These are phyloP conservation scores for Pleurotus cornucopiae DNA, from an alignment of 768 basidiomycete genomes.

Conservation along the genomic window DNA sequence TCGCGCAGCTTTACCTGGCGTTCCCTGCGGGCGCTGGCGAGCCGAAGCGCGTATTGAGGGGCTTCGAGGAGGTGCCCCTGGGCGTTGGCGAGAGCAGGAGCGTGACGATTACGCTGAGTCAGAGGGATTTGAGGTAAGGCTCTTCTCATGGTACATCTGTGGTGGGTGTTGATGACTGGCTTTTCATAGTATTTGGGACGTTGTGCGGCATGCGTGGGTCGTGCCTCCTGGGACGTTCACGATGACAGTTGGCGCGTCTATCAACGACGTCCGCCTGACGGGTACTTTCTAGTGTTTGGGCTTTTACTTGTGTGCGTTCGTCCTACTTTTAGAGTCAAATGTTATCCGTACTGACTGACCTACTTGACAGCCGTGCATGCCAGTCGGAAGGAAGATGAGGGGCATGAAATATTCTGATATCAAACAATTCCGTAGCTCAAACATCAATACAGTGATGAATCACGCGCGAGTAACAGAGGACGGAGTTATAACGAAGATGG, in stretches of 20 bases:
- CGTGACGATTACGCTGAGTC: neutral
- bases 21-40: neutral
- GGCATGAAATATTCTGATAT: no score
- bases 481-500: no score
- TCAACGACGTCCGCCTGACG: conserved; percentile 12
- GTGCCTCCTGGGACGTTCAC: conserved; percentile 13
- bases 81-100: neutral
- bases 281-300: conserved; percentile 10
- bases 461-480: no score
- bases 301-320: no score
- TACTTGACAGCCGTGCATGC: no score
- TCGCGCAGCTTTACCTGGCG: neutral
- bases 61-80: neutral
- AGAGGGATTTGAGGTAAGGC: conserved; percentile 2
- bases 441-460: no score
- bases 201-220: neutral
- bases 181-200: conserved; percentile 5
- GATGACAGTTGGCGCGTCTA: conserved; percentile 14
- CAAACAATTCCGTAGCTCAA: no score
- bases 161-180: neutral
- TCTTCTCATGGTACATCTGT: neutral
- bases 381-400: no score
- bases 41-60: neutral
- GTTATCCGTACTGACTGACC: no score
- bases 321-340: no score